Base-by-base conservation (phyloP, 1,139 yeast genomes). In the Pichia inconspicua region DNA sequence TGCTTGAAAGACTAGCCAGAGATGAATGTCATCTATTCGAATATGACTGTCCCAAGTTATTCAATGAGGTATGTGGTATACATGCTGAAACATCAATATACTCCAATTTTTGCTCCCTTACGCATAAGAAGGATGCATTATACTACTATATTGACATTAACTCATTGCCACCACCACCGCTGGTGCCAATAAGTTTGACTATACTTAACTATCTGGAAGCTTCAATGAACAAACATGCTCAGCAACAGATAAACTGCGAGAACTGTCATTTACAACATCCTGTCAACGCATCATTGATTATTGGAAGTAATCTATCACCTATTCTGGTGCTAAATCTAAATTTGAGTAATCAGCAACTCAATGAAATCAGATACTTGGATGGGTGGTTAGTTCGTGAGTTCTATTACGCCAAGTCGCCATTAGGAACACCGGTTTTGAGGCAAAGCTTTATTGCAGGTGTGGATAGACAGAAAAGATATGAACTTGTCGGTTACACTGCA, bases 401-500 rank as follows among this genome's bases (percentile, higher is more conserved):
- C 59, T 78, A 73, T 56, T 53, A 57, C 11, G 53, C 58, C 17
- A 44, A 49, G 9, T 56, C 63, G 1, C 53, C 58, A 1, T 45
- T 57, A 14, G 63, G 62, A 4, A 55, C 58, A 2, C 59, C 60
- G 2, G 52, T 59, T 14, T 42, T 62, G n/a, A 52, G 61, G 30
- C 56, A 57, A 6, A 55, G 53, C 44, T 52, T 52, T n/a, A 53
- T 59, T 44, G 66, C 71, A 0, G 52, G 68, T 59, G 43, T 69
- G n/a, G 48, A 47, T 7, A 49, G 49, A 28, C 41, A 53, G 34
- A 56, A 50, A 49, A 61, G 51, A 56, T 84, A 81, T 61, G 84
- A 81, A 48, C 64, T 84, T 36, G 68, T 75, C 46, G 92, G 92
- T 0, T 82, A 74, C 58, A 85, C 84, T 27, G 84, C 86, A 42